Evolutionary conservation across 2,329 filamentous ascomycete species (phyloP), one percentile per base, ranked within the genome.

Genomic region (Paracoccidioides lutzii): DNA sequence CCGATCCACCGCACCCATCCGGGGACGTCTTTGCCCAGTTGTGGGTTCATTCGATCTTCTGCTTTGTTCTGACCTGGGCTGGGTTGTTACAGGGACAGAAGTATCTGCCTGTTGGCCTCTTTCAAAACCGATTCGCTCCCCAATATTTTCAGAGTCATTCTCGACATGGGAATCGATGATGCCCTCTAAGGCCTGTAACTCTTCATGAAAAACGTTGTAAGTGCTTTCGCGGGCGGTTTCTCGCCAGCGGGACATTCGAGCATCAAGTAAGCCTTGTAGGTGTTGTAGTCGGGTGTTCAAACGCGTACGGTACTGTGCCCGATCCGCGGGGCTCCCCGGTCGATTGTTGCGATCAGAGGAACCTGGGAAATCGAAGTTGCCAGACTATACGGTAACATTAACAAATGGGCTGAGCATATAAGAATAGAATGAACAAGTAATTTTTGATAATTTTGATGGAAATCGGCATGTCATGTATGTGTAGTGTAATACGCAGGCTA

Each of bases 331-430:
- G 53, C 59, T 10, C 59, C 53, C 33, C 61, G 61, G 57, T 37
- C 33, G 46, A 37, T 37, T 49, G 37, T 49, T 49, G 64, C 65
- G 65, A 42, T 63, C 66, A 55, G 69, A 71, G 53, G 70, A 71
- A 54, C 69, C 68, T 54, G 72, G 71, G 58, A 69, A 67, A 62
- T 73, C 71, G 66, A 72, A 70, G 56, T 72, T 73, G 52, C 69
- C 70, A 57, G 73, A 71, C 73, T 75, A 60, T 28, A 60, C 40
- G 30, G 32, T 52, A 7, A 37, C 22, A 42, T 52, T 52, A 52
- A 38, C 22, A 37, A 9, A 33, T 35, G 14, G 32, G 33, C 22
- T 35, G 37, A 28, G 7, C 2, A 5, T 6, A 22, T 49, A 22
- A 8, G n/a, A 22, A 37, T 10, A 9, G 33, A 22, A 22, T 37